Evolutionary conservation across 768 basidiomycete species (phyloP).

Genomic region (Mrakia frigida): DNA sequence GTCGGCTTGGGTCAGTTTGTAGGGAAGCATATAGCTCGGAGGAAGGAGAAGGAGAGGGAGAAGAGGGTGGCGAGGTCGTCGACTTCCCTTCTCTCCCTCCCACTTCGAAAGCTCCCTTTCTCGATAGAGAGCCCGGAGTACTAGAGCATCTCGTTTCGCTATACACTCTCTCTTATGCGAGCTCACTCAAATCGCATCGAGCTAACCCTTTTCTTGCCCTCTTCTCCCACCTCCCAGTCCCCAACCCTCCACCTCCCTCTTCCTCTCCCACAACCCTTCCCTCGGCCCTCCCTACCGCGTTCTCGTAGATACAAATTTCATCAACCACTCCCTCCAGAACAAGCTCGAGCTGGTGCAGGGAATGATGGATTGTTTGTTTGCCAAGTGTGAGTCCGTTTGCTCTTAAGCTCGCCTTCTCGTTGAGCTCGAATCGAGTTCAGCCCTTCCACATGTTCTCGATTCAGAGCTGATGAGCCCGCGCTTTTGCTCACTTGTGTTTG

Average conservation of each 20-base stretch:
- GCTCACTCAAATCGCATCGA: no score
- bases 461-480: no score
- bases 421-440: not conserved
- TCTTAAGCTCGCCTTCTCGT: not conserved
- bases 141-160: no score
- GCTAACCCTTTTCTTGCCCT: slow-evolving; percentile 11
- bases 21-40: no score
- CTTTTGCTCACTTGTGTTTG: not conserved
- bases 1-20: no score
- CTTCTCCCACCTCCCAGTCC: slow-evolving; percentile 51
- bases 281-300: slow-evolving; percentile 96
- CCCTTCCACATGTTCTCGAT: not conserved
- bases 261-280: slow-evolving; percentile 89
- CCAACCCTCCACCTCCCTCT: slow-evolving; percentile 82
- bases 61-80: not conserved
- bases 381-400: slow-evolving; percentile 66
- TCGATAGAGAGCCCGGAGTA: no score
- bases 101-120: not conserved
- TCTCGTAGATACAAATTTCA: slow-evolving; percentile 98
- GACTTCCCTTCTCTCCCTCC: not conserved
- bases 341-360: slow-evolving; percentile 89
- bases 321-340: slow-evolving; percentile 97
- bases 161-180: no score
- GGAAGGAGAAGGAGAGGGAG: not conserved
- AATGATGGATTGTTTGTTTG: slow-evolving; percentile 99